phyloP scores from a whole-genome alignment of 768 basidiomycete genomes.

The Lactarius vividus region DNA sequence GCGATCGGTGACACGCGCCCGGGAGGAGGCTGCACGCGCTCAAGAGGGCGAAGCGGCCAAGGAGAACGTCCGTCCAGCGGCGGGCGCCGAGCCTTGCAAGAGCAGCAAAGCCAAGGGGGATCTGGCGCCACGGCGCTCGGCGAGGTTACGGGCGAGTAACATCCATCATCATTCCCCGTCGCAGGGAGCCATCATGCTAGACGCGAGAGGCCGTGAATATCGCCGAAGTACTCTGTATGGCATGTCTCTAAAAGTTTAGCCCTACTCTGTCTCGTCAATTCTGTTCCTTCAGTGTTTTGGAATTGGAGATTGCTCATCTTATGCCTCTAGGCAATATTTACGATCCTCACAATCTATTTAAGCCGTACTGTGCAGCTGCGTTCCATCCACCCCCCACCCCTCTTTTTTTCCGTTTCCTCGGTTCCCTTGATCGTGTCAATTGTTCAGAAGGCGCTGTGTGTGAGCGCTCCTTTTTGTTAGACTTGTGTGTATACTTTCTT shows the following conservation, averaged over 20 bases:
- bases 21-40: conserved; percentile 10
- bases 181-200: not conserved
- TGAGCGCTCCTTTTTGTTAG: not conserved
- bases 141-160: conserved; percentile 19
- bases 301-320: conserved; percentile 22
- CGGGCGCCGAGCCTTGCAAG: not conserved
- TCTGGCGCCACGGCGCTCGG: conserved; percentile 19
- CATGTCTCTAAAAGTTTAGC: conserved; percentile 16
- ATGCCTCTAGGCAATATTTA: conserved; percentile 22
- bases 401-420: not conserved
- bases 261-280: not conserved
- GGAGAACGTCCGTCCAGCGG: conserved; percentile 26
- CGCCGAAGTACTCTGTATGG: conserved; percentile 11
- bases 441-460: not conserved
- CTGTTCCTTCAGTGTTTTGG: conserved; percentile 3
- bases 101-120: conserved; percentile 13
- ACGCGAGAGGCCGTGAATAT: conserved; percentile 2
- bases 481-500: conserved; percentile 22
- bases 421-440: not conserved
- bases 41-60: conserved; percentile 19
- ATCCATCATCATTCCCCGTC: not conserved
- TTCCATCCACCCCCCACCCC: not conserved
- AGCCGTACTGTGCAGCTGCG: not conserved
- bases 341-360: conserved; percentile 12
- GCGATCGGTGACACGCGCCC: conserved; percentile 17